phyloP scores from a whole-genome alignment of 305 asterid genomes.

The Solanum hybrid region DNA sequence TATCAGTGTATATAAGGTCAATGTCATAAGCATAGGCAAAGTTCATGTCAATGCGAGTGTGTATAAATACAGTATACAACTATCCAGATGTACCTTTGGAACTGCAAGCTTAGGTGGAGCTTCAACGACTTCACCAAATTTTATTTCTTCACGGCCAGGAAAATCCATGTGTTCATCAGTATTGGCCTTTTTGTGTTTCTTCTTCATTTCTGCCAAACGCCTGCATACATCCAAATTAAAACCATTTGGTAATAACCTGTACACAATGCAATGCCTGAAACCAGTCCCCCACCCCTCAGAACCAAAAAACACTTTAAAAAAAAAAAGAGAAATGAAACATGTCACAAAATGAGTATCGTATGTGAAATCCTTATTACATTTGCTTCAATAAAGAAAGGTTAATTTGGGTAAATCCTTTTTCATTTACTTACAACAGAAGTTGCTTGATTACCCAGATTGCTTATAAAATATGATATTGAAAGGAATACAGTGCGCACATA shows the following conservation, averaged over 20 bases:
- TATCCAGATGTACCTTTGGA: constrained; percentile 52
- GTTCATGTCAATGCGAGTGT: not conserved
- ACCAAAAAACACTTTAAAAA: not conserved
- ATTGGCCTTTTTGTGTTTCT: constrained; percentile 40
- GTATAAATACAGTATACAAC: not conserved
- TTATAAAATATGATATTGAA: not conserved
- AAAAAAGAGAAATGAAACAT: not conserved
- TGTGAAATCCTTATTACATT: not conserved
- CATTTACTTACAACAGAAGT: not conserved
- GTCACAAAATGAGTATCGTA: not conserved
- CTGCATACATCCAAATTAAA: constrained; percentile 30
- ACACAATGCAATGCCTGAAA: not conserved
- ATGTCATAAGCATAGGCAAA: not conserved
- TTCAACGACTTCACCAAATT: constrained; percentile 78
- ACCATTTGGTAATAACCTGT: not conserved
- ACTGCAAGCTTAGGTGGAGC: constrained; percentile 78
- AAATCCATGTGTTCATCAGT: constrained; percentile 43
- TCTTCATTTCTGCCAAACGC: constrained; percentile 56
- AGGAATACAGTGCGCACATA: not conserved
- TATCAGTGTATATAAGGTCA: not conserved
- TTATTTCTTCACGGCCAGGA: constrained; percentile 52
- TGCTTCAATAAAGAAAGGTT: not conserved
- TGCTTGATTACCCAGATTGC: not conserved
- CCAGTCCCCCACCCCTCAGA: not conserved
- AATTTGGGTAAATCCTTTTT: not conserved